Base-by-base conservation (phyloP, 139 green algal species). In the Mesostigma viride region DNA sequence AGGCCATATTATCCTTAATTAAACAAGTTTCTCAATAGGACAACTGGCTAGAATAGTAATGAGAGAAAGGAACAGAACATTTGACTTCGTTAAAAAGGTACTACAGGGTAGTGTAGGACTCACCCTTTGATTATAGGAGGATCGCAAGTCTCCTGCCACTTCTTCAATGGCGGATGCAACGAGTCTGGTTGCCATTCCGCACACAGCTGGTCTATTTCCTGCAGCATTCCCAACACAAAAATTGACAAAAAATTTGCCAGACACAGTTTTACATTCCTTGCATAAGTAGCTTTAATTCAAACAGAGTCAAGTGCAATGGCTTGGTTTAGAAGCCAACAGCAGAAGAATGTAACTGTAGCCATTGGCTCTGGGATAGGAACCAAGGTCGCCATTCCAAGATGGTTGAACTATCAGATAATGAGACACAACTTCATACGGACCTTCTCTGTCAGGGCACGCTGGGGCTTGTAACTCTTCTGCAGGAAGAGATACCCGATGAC, bases 181-280 rank as follows among this genome's bases (percentile, higher is more conserved):
- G 71, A 65, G 65, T 77, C 71, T 8, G 71, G 71, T 26, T 46
- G 26, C 71, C 71, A 77, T 22, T 77, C 71, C 22, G 60, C 56
- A 45, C 65, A 75, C 5, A 77, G 53, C 26, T 60, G 2, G 31
- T 77, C 65, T n/a, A 77, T 69, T 28, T 77, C 71, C 71, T 77
- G 56, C 46, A 51, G 14, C 8, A 51, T 8, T 51, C 11, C 11
- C 8, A 14, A 8, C 40, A 8, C 14, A 14, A 51, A 24, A 14
- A 24, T 51, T 8, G 40, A 51, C 11, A 51, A 51, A 14, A 51
- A 51, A 8, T 51, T 51, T 8, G 40, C 8, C 8, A 14, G 8
- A 24, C 40, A 51, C 8, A 51, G 11, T 24, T 51, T 24, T 51
- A 51, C 8, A 51, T 14, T 51, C 14, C 11, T 14, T 8, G 40